A percentile compares a stretch with the other conserved stretches of the same genome.
These are phyloP conservation scores for Cryphonectria naterciae DNA, from an alignment of 2,329 filamentous ascomycete genomes.

Conservation along the genomic window DNA sequence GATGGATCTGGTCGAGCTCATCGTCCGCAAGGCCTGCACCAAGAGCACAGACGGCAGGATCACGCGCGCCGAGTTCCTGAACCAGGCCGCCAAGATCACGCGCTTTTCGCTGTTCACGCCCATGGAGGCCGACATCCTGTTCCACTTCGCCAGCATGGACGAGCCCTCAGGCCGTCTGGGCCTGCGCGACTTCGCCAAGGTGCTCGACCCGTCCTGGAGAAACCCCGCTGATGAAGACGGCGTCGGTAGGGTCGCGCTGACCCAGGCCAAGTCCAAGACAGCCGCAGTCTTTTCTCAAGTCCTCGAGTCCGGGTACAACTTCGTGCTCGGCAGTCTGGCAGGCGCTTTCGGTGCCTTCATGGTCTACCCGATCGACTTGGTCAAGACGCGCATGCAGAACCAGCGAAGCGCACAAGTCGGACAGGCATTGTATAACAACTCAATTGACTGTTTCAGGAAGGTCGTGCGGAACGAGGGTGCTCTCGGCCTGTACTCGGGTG, in stretches of 20 bases:
- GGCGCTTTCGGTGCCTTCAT: constrained; percentile 98
- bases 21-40: constrained; percentile 82
- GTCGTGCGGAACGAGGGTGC: constrained; percentile 92
- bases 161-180: constrained; percentile 84
- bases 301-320: constrained; percentile 85
- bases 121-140: constrained; percentile 98
- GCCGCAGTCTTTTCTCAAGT: constrained; percentile 65
- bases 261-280: constrained; percentile 57
- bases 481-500: constrained; percentile 88
- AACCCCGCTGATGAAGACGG: constrained; percentile 61
- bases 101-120: constrained; percentile 96
- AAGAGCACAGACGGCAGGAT: constrained; percentile 91
- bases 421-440: constrained; percentile 94
- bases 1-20: constrained; percentile 95
- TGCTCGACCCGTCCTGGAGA: constrained; percentile 92
- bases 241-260: constrained; percentile 38
- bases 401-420: constrained; percentile 83
- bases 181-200: constrained; percentile 86
- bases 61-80: constrained; percentile 89
- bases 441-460: constrained; percentile 91
- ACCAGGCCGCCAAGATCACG: constrained; percentile 88
- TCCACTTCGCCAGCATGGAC: constrained; percentile 95
- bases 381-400: constrained; percentile 99
- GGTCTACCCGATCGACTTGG: constrained; percentile 98
- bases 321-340: constrained; percentile 83